Percentiles rank a stretch among this genome's conserved stretches.
Evolutionary conservation across 768 basidiomycete genomes (phyloP).

Genomic region (Suillus paluster): DNA sequence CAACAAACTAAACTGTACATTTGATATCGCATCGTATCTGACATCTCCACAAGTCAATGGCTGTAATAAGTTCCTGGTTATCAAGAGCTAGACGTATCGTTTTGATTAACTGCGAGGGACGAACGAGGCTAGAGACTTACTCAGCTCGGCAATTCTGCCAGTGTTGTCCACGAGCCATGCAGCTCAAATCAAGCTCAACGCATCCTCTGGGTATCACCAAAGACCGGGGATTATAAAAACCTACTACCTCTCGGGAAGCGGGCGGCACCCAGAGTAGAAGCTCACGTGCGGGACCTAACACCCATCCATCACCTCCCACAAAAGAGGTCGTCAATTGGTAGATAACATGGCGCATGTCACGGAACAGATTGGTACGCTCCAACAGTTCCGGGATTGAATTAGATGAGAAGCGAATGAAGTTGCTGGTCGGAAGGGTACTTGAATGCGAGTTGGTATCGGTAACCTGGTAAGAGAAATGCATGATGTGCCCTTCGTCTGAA

Average conservation of each 20-base stretch:
- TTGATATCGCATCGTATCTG: not conserved
- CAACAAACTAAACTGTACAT: not conserved
- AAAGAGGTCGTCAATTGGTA: not conserved
- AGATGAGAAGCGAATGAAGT: not conserved
- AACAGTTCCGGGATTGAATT: not conserved
- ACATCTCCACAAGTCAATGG: not conserved
- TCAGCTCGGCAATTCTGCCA: not conserved
- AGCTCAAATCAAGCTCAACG: constrained; percentile 3
- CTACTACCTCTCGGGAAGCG: not conserved
- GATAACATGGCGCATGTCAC: too few relatives aligned
- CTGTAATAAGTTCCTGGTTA: not conserved
- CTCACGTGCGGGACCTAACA: not conserved
- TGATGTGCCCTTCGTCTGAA: not conserved
- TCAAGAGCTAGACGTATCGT: not conserved
- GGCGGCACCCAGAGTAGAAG: constrained; percentile 7
- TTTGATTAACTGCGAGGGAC: not conserved
- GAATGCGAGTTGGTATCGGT: not conserved
- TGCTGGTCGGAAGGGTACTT: not conserved
- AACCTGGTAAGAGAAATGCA: not conserved
- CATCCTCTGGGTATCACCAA: constrained; percentile 1
- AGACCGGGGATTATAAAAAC: not conserved
- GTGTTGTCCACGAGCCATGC: not conserved
- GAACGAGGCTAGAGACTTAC: not conserved
- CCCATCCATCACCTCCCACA: not conserved
- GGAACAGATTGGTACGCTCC: not conserved